A percentile compares a stretch with the other conserved stretches of the same genome.
phyloP scores from a whole-genome alignment of 2,329 filamentous ascomycete genomes.

The Penicillium sp. region DNA sequence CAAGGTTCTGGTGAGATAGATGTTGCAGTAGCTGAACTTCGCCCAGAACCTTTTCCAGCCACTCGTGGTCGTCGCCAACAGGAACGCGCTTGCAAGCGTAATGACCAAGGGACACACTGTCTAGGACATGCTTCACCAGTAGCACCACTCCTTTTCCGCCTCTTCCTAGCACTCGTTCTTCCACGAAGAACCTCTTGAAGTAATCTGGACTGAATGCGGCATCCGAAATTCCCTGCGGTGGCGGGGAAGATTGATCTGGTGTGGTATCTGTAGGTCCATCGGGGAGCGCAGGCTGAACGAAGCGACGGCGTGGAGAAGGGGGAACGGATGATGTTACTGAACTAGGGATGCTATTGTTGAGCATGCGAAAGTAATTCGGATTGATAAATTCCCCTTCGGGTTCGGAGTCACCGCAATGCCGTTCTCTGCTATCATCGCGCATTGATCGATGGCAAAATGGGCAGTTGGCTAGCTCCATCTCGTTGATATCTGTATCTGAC shows the following conservation, averaged over 20 bases:
- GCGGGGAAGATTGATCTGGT: slow-evolving; percentile 46
- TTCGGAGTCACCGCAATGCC: slow-evolving; percentile 30
- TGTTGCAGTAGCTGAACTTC: slow-evolving; percentile 92
- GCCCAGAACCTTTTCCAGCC: slow-evolving; percentile 89
- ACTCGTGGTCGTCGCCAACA: slow-evolving; percentile 88
- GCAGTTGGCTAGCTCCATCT: slow-evolving; percentile 65
- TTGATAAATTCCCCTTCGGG: slow-evolving; percentile 69
- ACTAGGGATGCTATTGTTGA: slow-evolving; percentile 59
- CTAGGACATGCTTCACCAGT: slow-evolving; percentile 87
- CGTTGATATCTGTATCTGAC: slow-evolving; percentile 44
- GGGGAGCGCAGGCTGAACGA: slow-evolving; percentile 47
- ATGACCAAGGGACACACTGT: slow-evolving; percentile 79
- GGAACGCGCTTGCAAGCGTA: slow-evolving; percentile 97
- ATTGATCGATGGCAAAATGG: slow-evolving; percentile 84
- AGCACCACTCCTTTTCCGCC: slow-evolving; percentile 94
- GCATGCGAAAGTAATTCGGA: slow-evolving; percentile 92
- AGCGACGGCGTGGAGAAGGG: slow-evolving; percentile 49
- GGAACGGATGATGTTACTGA: slow-evolving; percentile 45
- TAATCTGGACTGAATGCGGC: slow-evolving; percentile 89
- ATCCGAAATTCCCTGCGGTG: slow-evolving; percentile 68
- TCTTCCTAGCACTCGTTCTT: slow-evolving; percentile 77
- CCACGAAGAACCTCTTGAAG: slow-evolving; percentile 88
- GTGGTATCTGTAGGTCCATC: slow-evolving; percentile 47
- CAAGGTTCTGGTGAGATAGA: slow-evolving; percentile 88
- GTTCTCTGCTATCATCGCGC: slow-evolving; percentile 47